phyloP scores from a whole-genome alignment of 257 asterid species.

The Petunia axillaris region DNA sequence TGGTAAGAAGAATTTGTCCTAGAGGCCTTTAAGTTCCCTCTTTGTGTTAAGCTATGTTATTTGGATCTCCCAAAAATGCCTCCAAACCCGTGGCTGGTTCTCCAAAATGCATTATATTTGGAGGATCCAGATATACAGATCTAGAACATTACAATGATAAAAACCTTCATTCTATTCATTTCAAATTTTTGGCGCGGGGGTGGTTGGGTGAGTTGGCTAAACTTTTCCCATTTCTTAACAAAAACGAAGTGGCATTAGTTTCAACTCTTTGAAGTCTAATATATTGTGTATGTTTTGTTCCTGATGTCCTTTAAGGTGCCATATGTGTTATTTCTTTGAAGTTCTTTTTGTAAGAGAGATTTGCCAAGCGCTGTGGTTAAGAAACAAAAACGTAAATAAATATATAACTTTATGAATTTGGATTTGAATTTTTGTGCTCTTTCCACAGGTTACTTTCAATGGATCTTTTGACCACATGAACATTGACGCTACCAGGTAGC shows the following conservation, averaged over 20 bases:
- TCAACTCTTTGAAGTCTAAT: background rate
- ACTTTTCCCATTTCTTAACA: background rate
- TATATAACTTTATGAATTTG: background rate
- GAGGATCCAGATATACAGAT: background rate
- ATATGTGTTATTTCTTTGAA: background rate
- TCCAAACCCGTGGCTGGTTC: no score
- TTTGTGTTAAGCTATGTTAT: background rate
- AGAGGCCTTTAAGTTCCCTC: background rate
- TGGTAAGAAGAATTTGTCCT: background rate
- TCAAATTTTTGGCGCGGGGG: background rate
- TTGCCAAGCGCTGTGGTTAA: background rate
- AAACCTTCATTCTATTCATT: background rate
- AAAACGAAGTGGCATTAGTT: background rate
- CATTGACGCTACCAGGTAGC: slow-evolving; percentile 92
- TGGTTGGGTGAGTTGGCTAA: background rate
- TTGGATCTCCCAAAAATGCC: no score
- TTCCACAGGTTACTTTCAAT: slow-evolving; percentile 84
- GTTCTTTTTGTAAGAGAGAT: slow-evolving; percentile 6
- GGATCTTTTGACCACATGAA: slow-evolving; percentile 99
- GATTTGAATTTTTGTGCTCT: slow-evolving; percentile 16
- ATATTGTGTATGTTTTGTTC: background rate
- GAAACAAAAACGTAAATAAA: background rate
- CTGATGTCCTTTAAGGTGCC: background rate
- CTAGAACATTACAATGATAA: background rate
- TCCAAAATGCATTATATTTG: no score